A percentile compares a stretch with the other conserved stretches of the same genome.
phyloP scores from a whole-genome alignment of 23 red algal species.

The Cyanidioschyzon merolae region DNA sequence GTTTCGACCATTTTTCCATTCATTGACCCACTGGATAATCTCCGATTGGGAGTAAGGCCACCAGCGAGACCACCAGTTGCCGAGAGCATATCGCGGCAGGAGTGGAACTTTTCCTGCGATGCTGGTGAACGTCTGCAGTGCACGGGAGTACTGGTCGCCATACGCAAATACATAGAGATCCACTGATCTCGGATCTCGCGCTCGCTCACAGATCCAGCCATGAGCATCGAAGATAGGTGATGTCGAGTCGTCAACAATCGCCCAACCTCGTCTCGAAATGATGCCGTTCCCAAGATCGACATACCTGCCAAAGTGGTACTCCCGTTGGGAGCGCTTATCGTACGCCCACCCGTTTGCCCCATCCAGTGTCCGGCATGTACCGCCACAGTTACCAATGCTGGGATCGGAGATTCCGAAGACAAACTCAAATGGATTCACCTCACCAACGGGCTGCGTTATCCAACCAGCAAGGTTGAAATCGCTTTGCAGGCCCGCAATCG shows the following conservation, averaged over 20 bases:
- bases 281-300: conserved; percentile 15
- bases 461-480: not conserved
- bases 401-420: not conserved
- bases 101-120: conserved; percentile 11
- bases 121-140: conserved; percentile 19
- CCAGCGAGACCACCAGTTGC: conserved; percentile 36
- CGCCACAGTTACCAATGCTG: conserved; percentile 8
- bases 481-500: not conserved
- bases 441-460: not conserved
- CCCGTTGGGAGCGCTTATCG: not conserved
- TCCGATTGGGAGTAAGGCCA: conserved; percentile 25
- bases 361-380: conserved; percentile 27
- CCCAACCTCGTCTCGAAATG: not conserved
- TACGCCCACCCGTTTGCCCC: conserved; percentile 20
- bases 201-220: conserved; percentile 15
- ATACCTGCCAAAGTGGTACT: not conserved
- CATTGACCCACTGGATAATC: not conserved
- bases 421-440: not conserved
- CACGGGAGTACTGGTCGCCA: conserved; percentile 5
- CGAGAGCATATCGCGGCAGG: conserved; percentile 16
- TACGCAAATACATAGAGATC: conserved; percentile 28
- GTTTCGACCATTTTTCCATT: conserved; percentile 4
- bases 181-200: not conserved
- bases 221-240: conserved; percentile 18
- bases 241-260: conserved; percentile 12